Base-by-base conservation (phyloP, 345 rosid genomes). In the Ceriops decandra region DNA sequence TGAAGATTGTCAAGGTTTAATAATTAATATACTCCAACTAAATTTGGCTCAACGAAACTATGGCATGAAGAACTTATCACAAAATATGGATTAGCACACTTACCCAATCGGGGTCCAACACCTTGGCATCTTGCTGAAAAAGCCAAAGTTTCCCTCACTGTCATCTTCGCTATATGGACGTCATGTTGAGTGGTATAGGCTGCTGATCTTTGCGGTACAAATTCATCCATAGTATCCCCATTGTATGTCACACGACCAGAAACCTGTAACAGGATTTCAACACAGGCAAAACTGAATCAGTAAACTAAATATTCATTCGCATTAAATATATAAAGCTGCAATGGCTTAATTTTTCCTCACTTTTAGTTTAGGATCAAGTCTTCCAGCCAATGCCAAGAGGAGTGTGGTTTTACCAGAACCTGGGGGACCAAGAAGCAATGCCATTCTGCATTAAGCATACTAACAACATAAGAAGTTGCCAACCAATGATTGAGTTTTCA, bases 361-460 rank as follows among this genome's bases (percentile, higher is more conserved):
- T 86, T 85, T 79, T 13, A 88, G 85, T 24, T 68, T 68, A 0
- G 63, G 51, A 70, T 84, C 89, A 65, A 90, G 92, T 77, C 82
- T 85, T 57, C 90, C 91, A 20, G 91, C 93, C 77, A 90, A 81
- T 68, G 93, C 93, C 79, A 86, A 81, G 70, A 90, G 56, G 4
- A 90, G 85, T 0, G 91, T 83, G 7, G 96, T 90, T 76, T 90
- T 90, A 4, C 96, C 96, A 24, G 96, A 86, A 72, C 87, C 71
- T 52, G 91, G 91, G 66, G 93, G 93, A 63, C 93, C 96, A 76
- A 90, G 73, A 19, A 90, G 90, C 77, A 90, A 59, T 51, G 96
- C 78, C 86, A 85, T 82, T 67, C 96, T 89, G 75, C 66, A 26
- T 62, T 52, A 63, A 59, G 17, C 3, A 62, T 11, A 38, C 10